Percentiles rank a stretch among this genome's conserved stretches.
Evolutionary conservation across 305 asterid species (phyloP).

Genomic region (Striga hermonthica): DNA sequence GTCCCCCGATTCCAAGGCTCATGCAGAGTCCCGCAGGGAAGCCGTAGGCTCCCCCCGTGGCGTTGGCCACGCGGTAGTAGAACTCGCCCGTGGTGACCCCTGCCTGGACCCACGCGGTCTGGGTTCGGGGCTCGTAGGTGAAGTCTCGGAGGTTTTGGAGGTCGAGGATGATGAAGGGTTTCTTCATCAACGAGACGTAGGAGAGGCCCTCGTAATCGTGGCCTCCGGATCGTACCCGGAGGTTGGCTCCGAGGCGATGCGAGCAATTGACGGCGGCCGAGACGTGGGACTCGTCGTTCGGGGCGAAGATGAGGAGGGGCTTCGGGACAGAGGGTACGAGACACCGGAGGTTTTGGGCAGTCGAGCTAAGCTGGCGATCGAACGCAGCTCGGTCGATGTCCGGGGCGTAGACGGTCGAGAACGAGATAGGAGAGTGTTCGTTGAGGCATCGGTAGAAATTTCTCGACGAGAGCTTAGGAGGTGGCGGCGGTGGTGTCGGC

Average conservation of each 20-base stretch:
- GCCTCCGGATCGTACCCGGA: constrained; percentile 69
- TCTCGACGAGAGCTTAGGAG: too few relatives aligned
- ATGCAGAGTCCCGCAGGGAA: constrained; percentile 74
- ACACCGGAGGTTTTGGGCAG: constrained; percentile 65
- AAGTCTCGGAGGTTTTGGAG: constrained; percentile 49
- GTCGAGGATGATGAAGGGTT: constrained; percentile 51
- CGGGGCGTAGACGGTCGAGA: constrained; percentile 63
- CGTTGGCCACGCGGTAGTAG: constrained; percentile 51
- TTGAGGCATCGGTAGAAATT: constrained; percentile 52
- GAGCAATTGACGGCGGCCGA: constrained; percentile 58
- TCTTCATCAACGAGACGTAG: constrained; percentile 36
- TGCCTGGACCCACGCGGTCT: constrained; percentile 46
- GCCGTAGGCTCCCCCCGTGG: constrained; percentile 53
- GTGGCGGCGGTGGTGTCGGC: too few relatives aligned
- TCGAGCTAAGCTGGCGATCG: constrained; percentile 43
- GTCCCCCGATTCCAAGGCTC: constrained; percentile 73
- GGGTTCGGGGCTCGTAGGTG: constrained; percentile 29
- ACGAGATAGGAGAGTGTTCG: constrained; percentile 50
- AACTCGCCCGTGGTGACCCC: constrained; percentile 56
- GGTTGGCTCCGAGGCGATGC: constrained; percentile 38
- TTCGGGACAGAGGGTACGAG: constrained; percentile 47
- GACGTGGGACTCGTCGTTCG: constrained; percentile 53
- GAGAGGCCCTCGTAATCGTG: constrained; percentile 77
- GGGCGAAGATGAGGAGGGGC: constrained; percentile 70
- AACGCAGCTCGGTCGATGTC: constrained; percentile 42